Evolutionary conservation across 257 asterid species (phyloP).

Genomic region (Avicennia marina): DNA sequence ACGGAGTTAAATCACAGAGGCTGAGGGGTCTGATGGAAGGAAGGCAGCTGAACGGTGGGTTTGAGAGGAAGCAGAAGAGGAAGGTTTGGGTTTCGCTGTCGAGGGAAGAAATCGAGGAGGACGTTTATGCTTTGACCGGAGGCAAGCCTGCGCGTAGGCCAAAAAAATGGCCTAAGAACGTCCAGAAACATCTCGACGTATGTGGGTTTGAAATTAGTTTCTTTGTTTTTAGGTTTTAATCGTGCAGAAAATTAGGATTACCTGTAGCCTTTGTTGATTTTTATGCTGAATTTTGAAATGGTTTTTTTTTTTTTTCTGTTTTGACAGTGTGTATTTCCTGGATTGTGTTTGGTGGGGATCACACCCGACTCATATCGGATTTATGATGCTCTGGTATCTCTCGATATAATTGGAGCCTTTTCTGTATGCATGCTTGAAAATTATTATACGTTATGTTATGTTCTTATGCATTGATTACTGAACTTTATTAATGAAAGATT

Average conservation of each 20-base stretch:
- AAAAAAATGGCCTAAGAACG: constrained; percentile 57
- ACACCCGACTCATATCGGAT: constrained; percentile 50
- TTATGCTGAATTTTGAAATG: not conserved
- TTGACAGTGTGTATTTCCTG: constrained; percentile 65
- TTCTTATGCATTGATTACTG: too few species aligned
- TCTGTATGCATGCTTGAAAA: not conserved
- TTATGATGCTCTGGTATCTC: constrained; percentile 47
- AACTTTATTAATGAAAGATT: too few species aligned
- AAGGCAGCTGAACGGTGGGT: constrained; percentile 29
- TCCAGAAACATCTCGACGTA: constrained; percentile 82
- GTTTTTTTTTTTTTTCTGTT: constrained; percentile 2
- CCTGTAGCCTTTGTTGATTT: too few species aligned
- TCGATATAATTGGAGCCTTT: not conserved
- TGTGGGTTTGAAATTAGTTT: constrained; percentile 7
- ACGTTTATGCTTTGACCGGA: constrained; percentile 76
- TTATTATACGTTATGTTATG: too few species aligned
- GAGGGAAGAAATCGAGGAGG: constrained; percentile 90
- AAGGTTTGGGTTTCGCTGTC: constrained; percentile 78
- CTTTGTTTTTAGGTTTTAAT: too few species aligned
- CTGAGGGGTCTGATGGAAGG: constrained; percentile 37
- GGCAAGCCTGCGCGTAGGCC: constrained; percentile 75
- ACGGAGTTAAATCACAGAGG: constrained; percentile 30
- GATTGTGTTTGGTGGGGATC: constrained; percentile 62
- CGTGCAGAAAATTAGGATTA: too few species aligned
- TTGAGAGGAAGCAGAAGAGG: constrained; percentile 44